Percentiles rank a stretch among this genome's conserved stretches.
Evolutionary conservation across 1,139 yeast species (phyloP).

Genomic region (Suhomyces terraborum): DNA sequence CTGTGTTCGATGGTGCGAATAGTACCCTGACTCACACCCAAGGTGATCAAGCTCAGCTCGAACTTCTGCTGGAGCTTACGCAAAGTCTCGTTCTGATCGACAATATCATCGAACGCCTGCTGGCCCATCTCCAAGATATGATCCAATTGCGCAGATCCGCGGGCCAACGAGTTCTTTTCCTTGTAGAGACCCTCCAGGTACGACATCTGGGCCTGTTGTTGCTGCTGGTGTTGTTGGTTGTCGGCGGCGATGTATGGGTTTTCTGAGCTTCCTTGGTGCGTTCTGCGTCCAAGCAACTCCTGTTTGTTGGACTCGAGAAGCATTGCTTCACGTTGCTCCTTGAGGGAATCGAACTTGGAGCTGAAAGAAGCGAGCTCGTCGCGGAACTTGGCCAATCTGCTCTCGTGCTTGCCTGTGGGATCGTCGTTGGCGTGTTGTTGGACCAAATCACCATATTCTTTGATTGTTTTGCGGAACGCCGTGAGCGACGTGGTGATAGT

Average conservation of each 20-base stretch:
- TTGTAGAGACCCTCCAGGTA: slow-evolving; percentile 68
- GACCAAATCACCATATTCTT: slow-evolving; percentile 70
- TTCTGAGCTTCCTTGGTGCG: slow-evolving; percentile 42
- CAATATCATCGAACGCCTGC: slow-evolving; percentile 80
- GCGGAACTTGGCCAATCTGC: slow-evolving; percentile 61
- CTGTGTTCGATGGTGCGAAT: slow-evolving; percentile 78
- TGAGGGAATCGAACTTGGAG: slow-evolving; percentile 61
- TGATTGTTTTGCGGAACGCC: slow-evolving; percentile 71
- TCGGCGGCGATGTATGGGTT: slow-evolving; percentile 55
- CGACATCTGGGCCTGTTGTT: slow-evolving; percentile 32
- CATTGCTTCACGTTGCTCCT: slow-evolving; percentile 62
- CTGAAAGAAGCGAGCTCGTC: slow-evolving; percentile 59
- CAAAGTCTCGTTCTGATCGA: slow-evolving; percentile 78
- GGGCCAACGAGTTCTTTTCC: slow-evolving; percentile 64
- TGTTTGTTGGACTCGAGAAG: slow-evolving; percentile 55
- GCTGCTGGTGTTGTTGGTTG: slow-evolving; percentile 28
- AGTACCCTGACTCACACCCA: slow-evolving; percentile 87
- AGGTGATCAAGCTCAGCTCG: slow-evolving; percentile 69
- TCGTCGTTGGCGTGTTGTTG: slow-evolving; percentile 60
- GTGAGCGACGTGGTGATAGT: slow-evolving; percentile 82
- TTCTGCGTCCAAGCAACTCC: slow-evolving; percentile 62
- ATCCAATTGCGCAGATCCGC: slow-evolving; percentile 83
- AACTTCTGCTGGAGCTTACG: slow-evolving; percentile 64
- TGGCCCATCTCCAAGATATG: slow-evolving; percentile 89
- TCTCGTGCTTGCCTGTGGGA: slow-evolving; percentile 61